A percentile compares a stretch with the other conserved stretches of the same genome.
Conservation (phyloP, 805 yeast species). For the Candida ponderosae region DNA sequence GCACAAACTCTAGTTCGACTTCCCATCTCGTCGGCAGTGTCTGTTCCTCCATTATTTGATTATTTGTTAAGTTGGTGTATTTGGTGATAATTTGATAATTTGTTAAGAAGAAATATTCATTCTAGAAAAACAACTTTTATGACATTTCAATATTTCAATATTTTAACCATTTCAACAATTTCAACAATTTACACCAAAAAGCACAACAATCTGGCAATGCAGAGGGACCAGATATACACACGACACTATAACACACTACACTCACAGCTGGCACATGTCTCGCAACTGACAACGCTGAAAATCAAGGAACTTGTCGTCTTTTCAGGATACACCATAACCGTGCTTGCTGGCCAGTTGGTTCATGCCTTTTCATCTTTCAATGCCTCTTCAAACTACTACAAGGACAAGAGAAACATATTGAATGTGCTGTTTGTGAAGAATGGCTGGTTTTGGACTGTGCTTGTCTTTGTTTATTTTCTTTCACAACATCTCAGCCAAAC, state of each 20-base stretch:
- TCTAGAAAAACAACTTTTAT: background rate
- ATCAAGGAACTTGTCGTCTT: constrained; percentile 4
- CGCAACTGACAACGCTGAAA: background rate
- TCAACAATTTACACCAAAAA: no score
- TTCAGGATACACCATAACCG: constrained; percentile 30
- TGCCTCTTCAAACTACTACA: constrained; percentile 19
- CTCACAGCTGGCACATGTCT: background rate
- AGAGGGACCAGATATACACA: background rate
- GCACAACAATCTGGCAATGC: background rate
- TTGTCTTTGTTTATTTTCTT: constrained; percentile 26
- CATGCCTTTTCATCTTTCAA: constrained; percentile 18
- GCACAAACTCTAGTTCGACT: constrained; percentile 88
- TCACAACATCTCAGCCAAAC: constrained; percentile 12
- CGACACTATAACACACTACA: no score
- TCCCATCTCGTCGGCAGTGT: constrained; percentile 87
- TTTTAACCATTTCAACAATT: no score
- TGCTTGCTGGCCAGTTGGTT: constrained; percentile 44
- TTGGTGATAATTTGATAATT: no score
- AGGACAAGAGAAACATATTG: constrained; percentile 59
- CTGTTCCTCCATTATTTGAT: constrained; percentile 25
- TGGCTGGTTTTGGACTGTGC: constrained; percentile 90
- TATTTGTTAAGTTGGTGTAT: no score
- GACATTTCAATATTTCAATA: no score
- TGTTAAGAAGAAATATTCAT: no score
- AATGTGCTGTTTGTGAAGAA: constrained; percentile 73